Percentiles rank a stretch among this genome's conserved stretches.
Evolutionary conservation across 768 basidiomycete species (phyloP).

Genomic region (Phylloporus arenicola): DNA sequence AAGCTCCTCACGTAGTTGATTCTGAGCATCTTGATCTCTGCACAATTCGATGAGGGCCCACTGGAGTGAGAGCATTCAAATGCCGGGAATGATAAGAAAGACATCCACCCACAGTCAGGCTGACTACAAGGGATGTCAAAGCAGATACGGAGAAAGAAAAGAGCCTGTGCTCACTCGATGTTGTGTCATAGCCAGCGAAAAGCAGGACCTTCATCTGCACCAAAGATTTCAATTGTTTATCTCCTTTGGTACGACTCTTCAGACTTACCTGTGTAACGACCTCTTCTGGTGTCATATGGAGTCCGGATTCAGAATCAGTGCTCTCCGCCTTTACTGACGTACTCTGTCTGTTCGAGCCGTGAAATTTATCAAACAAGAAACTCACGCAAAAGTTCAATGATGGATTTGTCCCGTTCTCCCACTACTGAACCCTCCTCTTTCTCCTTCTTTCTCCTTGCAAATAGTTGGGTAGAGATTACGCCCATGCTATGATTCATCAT

Average conservation of each 20-base stretch:
- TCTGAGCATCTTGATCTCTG: conserved; percentile 39
- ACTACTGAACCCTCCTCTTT: conserved; percentile 24
- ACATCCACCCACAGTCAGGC: conserved; percentile 16
- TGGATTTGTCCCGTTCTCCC: conserved; percentile 31
- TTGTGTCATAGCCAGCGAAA: conserved; percentile 39
- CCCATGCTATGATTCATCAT: conserved; percentile 28
- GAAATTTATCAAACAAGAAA: neutral
- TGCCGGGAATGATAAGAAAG: neutral
- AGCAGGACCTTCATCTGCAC: conserved; percentile 34
- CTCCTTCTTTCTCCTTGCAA: conserved; percentile 31
- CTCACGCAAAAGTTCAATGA: conserved; percentile 35
- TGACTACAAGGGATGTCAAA: conserved; percentile 12
- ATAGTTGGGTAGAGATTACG: conserved; percentile 30
- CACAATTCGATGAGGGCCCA: conserved; percentile 57
- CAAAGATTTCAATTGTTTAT: neutral
- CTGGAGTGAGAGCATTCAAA: neutral
- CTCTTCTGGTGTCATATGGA: conserved; percentile 38
- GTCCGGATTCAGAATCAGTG: conserved; percentile 15
- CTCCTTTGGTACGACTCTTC: neutral
- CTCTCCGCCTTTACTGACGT: conserved; percentile 35
- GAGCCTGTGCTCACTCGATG: conserved; percentile 27
- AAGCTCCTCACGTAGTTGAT: conserved; percentile 46
- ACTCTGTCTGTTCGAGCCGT: neutral
- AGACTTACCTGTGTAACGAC: conserved; percentile 30
- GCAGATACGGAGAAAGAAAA: neutral